Evolutionary conservation across 257 asterid genomes (phyloP).

Genomic region (Penstemon eatonii): DNA sequence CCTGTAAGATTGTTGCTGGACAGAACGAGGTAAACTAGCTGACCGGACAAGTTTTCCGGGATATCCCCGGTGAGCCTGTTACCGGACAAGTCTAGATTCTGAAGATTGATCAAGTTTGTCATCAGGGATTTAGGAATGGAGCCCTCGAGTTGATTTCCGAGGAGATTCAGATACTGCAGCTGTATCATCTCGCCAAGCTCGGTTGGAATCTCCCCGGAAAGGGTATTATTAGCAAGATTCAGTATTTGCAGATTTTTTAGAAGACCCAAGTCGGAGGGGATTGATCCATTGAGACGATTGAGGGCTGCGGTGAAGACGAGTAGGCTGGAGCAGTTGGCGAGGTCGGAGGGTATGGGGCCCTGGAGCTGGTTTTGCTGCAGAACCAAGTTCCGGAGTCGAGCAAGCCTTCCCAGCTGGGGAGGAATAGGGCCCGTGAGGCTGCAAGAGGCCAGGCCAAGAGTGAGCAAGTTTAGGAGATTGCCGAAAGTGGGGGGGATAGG

Average conservation of each 20-base stretch:
- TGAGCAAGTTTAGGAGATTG: slow-evolving; percentile 41
- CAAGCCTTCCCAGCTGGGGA: slow-evolving; percentile 51
- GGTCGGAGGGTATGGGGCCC: slow-evolving; percentile 63
- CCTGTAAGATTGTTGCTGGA: slow-evolving; percentile 76
- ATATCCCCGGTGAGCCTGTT: slow-evolving; percentile 66
- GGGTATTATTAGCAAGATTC: slow-evolving; percentile 69
- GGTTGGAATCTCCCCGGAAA: slow-evolving; percentile 63
- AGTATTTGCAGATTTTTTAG: slow-evolving; percentile 48
- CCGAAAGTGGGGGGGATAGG: slow-evolving; percentile 56
- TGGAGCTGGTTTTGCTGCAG: slow-evolving; percentile 65
- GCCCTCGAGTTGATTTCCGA: slow-evolving; percentile 75
- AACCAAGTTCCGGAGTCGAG: slow-evolving; percentile 42
- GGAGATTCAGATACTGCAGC: slow-evolving; percentile 59
- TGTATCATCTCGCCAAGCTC: slow-evolving; percentile 47
- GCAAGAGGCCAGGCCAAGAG: slow-evolving; percentile 78
- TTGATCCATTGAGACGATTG: slow-evolving; percentile 65
- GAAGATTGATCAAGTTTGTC: slow-evolving; percentile 44
- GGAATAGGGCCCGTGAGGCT: slow-evolving; percentile 63
- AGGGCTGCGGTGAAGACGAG: slow-evolving; percentile 56
- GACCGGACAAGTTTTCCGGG: slow-evolving; percentile 61
- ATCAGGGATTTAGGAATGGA: slow-evolving; percentile 52
- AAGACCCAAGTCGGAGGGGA: slow-evolving; percentile 51
- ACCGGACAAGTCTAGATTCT: slow-evolving; percentile 64
- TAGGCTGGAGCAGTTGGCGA: slow-evolving; percentile 62
- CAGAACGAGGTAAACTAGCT: slow-evolving; percentile 54